A percentile compares a stretch with the other conserved stretches of the same genome.
These are phyloP conservation scores for Trichocladium uniseriatum DNA, from an alignment of 495 filamentous ascomycete species.

Conservation along the genomic window DNA sequence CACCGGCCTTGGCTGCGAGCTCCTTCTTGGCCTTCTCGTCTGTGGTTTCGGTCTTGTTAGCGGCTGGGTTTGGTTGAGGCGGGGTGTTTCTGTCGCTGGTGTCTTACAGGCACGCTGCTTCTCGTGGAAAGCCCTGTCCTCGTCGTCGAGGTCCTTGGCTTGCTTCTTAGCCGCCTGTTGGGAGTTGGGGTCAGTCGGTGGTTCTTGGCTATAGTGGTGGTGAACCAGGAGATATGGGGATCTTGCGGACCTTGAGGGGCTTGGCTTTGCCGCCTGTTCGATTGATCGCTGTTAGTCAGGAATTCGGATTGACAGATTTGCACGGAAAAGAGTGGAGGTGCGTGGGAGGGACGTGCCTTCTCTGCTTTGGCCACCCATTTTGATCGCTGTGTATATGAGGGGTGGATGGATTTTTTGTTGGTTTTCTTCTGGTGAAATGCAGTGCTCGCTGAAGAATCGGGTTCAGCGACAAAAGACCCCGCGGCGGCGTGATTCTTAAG, in stretches of 20 bases:
- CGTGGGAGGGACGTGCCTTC: constrained; percentile 40
- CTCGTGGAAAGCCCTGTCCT: constrained; percentile 64
- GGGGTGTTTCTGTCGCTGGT: background rate
- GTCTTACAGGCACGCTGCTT: constrained; percentile 62
- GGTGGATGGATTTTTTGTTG: background rate
- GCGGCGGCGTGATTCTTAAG: background rate
- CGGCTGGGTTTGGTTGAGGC: background rate
- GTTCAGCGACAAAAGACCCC: background rate
- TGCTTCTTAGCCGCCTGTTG: constrained; percentile 58
- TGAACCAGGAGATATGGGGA: background rate
- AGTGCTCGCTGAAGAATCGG: background rate
- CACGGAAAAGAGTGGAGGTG: background rate
- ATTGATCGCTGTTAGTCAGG: constrained; percentile 10
- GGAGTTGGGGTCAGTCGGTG: background rate
- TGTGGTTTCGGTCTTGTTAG: constrained; percentile 22
- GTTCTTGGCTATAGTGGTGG: background rate
- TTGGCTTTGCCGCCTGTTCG: constrained; percentile 70
- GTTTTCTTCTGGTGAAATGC: background rate
- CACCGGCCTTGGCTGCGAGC: constrained; percentile 52
- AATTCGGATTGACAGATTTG: background rate
- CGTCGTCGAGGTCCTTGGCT: constrained; percentile 64
- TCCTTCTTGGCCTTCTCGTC: constrained; percentile 74
- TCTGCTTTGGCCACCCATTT: constrained; percentile 62
- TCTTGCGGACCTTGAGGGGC: constrained; percentile 53
- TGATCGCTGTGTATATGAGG: background rate